Evolutionary conservation across 495 filamentous ascomycete species (phyloP), one percentile per base, ranked within the genome.

Genomic region (Penicillium daleae): DNA sequence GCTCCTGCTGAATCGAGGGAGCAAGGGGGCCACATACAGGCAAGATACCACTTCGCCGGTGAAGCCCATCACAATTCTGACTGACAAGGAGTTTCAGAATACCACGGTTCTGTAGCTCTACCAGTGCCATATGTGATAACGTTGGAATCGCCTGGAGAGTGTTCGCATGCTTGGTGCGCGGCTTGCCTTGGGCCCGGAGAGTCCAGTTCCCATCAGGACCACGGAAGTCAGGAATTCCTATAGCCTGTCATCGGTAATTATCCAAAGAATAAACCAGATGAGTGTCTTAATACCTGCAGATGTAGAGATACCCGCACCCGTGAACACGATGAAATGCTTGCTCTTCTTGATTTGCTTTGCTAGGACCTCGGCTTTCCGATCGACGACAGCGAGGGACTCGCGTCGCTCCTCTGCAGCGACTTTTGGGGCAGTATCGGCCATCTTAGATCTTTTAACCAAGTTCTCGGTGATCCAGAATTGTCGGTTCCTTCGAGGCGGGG

Each of bases 251-350:
- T 44, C 19, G 22, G 8, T 19, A 5, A 19, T 40, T 2, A 7
- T n/a, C 17, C 39, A 19, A 19, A 1, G 17, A 4, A 3, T 2
- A 5, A n/a, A 19, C 4, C 4, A 19, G 6, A n/a, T 19, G 4
- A 6, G 1, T 6, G 15, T 40, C 3, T 1, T 40, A 7, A 6
- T 21, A 44, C 40, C 40, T 10, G 40, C n/a, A 21, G 40, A 44
- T 44, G 40, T 44, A 44, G 40, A 44, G n/a, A 44, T 21, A 21
- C 40, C 40, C 10, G 40, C n/a, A 57, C 56, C 79, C 0, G 80
- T 83, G 40, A 80, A 82, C 1, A 72, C 78, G 22, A 83, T 74
- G 44, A 82, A 69, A 60, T 83, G 78, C 39, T 80, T 79, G 73
- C 74, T 77, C 29, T 73, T 73, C 31, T 51, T 60, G 50, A 83